phyloP scores from a whole-genome alignment of 2,329 filamentous ascomycete species.

The Sclerotinia minor region DNA sequence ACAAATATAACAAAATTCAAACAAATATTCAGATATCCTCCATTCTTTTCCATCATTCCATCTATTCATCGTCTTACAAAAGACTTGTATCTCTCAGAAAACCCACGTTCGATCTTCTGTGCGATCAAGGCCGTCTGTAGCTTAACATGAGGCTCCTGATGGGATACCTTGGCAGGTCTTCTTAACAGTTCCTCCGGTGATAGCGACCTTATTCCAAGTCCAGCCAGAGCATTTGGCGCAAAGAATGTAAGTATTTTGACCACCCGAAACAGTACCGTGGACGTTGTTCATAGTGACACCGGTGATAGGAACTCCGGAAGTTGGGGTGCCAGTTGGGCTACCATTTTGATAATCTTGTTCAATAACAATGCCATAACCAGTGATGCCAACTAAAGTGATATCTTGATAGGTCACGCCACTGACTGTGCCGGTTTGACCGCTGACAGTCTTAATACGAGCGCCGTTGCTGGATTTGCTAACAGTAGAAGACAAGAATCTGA shows the following conservation, averaged over 20 bases:
- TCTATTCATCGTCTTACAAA: too few relatives aligned
- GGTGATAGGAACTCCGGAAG: constrained; percentile 51
- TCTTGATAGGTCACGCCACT: constrained; percentile 53
- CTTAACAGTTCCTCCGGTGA: constrained; percentile 53
- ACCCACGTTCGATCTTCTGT: not conserved
- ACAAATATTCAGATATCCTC: too few relatives aligned
- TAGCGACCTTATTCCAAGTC: constrained; percentile 53
- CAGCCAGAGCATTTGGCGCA: constrained; percentile 55
- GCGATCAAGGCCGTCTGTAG: not conserved
- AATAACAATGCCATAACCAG: constrained; percentile 50
- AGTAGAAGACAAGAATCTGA: constrained; percentile 51
- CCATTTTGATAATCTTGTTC: constrained; percentile 54
- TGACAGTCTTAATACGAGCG: constrained; percentile 44
- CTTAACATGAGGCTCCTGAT: constrained; percentile 33
- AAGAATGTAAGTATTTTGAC: constrained; percentile 52
- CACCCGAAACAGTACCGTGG: constrained; percentile 45
- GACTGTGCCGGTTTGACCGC: constrained; percentile 44
- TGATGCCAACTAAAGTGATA: constrained; percentile 53
- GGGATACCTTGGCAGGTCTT: constrained; percentile 45
- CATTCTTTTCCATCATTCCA: too few relatives aligned
- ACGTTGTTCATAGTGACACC: constrained; percentile 49
- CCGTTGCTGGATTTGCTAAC: constrained; percentile 56
- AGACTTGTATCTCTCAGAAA: too few relatives aligned
- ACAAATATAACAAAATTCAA: too few relatives aligned
- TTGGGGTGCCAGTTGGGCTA: constrained; percentile 34